phyloP scores from a whole-genome alignment of 139 green algal genomes.

The Auxenochlorella protothecoides region DNA sequence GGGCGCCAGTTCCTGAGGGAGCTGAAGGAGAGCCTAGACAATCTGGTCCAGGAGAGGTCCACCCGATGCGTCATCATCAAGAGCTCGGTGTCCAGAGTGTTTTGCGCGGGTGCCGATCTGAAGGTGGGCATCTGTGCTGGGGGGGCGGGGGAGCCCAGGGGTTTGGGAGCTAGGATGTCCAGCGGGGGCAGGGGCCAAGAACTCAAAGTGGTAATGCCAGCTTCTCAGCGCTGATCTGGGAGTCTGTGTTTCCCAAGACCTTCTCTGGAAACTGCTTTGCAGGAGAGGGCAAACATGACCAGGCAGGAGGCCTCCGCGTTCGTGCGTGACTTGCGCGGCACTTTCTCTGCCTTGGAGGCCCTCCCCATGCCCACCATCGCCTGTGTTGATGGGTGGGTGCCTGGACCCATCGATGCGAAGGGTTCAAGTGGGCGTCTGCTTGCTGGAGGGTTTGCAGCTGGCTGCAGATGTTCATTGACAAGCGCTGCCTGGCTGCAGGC shows the following conservation, averaged over 20 bases:
- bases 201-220: too few relatives aligned
- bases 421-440: too few relatives aligned
- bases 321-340: conserved; percentile 46
- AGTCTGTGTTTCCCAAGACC: too few relatives aligned
- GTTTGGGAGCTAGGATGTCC: too few relatives aligned
- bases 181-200: too few relatives aligned
- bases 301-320: conserved; percentile 55
- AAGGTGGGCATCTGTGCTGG: conserved; percentile 41
- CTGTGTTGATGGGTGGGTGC: conserved; percentile 14
- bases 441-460: too few relatives aligned
- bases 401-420: too few relatives aligned
- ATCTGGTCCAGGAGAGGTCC: conserved; percentile 43
- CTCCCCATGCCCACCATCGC: conserved; percentile 38
- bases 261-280: too few relatives aligned
- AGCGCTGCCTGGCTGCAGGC: too few relatives aligned
- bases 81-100: conserved; percentile 48
- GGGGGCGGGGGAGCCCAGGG: too few relatives aligned
- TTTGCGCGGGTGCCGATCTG: conserved; percentile 59
- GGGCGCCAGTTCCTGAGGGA: conserved; percentile 48
- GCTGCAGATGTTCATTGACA: too few relatives aligned
- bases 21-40: conserved; percentile 45
- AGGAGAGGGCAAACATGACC: conserved; percentile 38
- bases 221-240: too few relatives aligned
- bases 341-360: conserved; percentile 45
- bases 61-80: conserved; percentile 62